phyloP scores from a whole-genome alignment of 306 rosid species.

The Vigna trinervia region DNA sequence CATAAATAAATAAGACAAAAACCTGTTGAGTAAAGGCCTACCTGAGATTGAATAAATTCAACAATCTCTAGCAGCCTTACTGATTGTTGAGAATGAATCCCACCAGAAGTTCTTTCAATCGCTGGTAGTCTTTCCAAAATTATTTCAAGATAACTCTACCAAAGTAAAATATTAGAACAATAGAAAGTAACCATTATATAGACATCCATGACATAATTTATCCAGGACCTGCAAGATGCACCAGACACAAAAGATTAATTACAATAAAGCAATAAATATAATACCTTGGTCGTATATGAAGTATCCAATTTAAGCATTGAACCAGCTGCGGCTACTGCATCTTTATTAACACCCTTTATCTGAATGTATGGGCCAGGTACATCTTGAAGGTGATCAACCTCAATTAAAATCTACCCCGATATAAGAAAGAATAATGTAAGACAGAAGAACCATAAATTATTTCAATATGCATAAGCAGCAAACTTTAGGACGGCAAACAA shows the following conservation, averaged over 20 bases:
- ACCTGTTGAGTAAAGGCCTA: constrained; percentile 41
- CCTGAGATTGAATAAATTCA: constrained; percentile 97
- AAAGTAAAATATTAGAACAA: constrained; percentile 35
- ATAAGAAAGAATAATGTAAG: constrained; percentile 21
- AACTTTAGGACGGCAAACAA: constrained; percentile 8
- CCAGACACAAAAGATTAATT: constrained; percentile 17
- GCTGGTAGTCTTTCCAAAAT: constrained; percentile 86
- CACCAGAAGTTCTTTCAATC: constrained; percentile 68
- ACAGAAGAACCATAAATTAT: constrained; percentile 36
- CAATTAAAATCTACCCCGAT: constrained; percentile 70
- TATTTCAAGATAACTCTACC: constrained; percentile 94
- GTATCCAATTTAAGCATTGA: constrained; percentile 86
- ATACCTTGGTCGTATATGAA: constrained; percentile 92
- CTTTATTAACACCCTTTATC: constrained; percentile 93
- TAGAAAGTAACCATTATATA: constrained; percentile 37
- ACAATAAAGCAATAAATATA: constrained; percentile 34
- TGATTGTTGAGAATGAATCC: constrained; percentile 82
- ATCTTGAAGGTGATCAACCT: constrained; percentile 97
- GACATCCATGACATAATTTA: constrained; percentile 26
- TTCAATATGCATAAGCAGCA: constrained; percentile 32
- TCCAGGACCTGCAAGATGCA: constrained; percentile 24
- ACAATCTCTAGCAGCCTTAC: constrained; percentile 91
- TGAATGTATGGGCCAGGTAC: constrained; percentile 87
- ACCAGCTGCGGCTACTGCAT: constrained; percentile 93
- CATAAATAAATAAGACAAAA: constrained; percentile 19